Base-by-base conservation (phyloP, 164 flowering plant species). In the Nelumbo lutea region DNA sequence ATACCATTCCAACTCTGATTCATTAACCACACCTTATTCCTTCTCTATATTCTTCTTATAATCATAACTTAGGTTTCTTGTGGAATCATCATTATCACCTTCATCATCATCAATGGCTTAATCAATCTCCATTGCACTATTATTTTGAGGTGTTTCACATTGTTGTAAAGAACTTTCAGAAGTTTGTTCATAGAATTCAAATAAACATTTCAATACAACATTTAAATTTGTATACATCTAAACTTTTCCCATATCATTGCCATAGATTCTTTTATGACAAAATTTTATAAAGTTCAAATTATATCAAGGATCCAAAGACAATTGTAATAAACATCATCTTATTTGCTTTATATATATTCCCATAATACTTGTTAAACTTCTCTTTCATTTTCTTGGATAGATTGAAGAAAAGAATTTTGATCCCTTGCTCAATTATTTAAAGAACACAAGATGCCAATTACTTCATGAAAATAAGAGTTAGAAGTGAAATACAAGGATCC, bases 321-420 rank as follows among this genome's bases (percentile, higher is more conserved):
- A 70, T 27, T 0, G 44, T 44, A 13, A 65, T 45, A 14, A 68
- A 48, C 13, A 64, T 45, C 56, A 74, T 42, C 46, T 42, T 10
- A n/a, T 69, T 74, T 10, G 59, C 59, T 10, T 74, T 74, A 2
- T 69, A 42, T 8, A 53, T 9, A 45, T 66, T 50, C 6, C 60
- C 73, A 60, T 61, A 74, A 65, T 74, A 74, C 27, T 27, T 27
- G 27, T 27, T 27, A 27, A 27, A 27, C 27, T 27, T 27, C 27
- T 27, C 27, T 27, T 44, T 74, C 69, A 4, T 55, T 59, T 0
- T 4, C 13, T 1, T 43, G 13, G 59, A 69, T 74, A 2, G n/a
- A 63, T 1, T 51, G 11, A 15, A 64, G 38, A 0, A 13, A 9
- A 59, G 51, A 41, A 7, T 59, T 27, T 5, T 59, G 42, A 59